phyloP scores from a whole-genome alignment of 2,329 filamentous ascomycete species.

The Fusarium tjaetaba region DNA sequence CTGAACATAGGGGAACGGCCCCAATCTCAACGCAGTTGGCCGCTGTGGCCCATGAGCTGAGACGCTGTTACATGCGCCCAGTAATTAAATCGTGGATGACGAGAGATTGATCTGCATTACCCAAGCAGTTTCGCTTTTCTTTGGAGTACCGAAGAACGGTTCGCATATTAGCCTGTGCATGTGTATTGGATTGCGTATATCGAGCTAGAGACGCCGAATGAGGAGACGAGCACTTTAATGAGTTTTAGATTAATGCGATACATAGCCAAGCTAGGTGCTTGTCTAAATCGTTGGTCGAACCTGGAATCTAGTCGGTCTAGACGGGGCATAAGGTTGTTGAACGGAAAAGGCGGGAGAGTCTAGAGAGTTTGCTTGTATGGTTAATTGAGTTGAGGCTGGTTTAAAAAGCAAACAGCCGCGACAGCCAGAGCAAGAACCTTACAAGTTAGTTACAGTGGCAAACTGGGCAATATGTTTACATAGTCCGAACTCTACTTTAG shows the following conservation, averaged over 20 bases:
- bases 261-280: not conserved
- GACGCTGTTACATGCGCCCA: not conserved
- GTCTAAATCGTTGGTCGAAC: not conserved
- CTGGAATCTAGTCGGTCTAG: not conserved
- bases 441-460: not conserved
- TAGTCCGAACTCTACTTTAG: not conserved
- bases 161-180: conserved; percentile 28
- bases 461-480: not conserved
- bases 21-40: conserved; percentile 9
- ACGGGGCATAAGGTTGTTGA: conserved; percentile 1
- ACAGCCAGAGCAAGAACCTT: conserved; percentile 3
- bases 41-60: conserved; percentile 14
- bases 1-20: conserved; percentile 18
- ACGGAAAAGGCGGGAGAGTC: conserved; percentile 36
- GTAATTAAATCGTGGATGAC: conserved; percentile 9
- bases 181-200: conserved; percentile 4
- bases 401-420: conserved; percentile 26
- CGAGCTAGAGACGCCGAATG: conserved; percentile 2
- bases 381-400: conserved; percentile 10
- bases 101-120: conserved; percentile 13
- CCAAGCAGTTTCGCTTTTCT: conserved; percentile 10
- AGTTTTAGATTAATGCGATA: conserved; percentile 10
- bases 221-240: conserved; percentile 1
- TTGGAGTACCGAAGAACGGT: conserved; percentile 8
- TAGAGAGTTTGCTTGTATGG: not conserved